Evolutionary conservation across 2,329 filamentous ascomycete species (phyloP).

Genomic region (Balansia obtecta): DNA sequence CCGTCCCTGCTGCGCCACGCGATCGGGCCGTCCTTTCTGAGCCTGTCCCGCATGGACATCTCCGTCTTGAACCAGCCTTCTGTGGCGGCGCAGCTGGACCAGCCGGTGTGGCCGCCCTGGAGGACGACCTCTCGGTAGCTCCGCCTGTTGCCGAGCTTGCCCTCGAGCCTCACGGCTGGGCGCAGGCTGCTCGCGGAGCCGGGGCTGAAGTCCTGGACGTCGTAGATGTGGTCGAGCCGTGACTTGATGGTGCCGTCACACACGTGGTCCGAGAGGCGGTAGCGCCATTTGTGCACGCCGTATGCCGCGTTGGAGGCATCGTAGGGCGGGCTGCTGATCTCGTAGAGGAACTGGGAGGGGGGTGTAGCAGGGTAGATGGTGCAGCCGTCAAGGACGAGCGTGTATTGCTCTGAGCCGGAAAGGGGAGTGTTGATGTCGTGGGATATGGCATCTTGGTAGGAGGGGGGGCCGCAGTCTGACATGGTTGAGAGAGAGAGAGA

Average conservation of each 20-base stretch:
- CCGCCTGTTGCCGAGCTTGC: conserved; percentile 11
- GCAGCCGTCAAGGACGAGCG: conserved; percentile 12
- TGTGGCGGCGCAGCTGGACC: conserved; percentile 11
- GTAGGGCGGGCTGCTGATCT: conserved; percentile 13
- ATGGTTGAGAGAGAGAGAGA: neutral
- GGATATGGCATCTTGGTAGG: conserved; percentile 3
- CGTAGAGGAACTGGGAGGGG: conserved; percentile 12
- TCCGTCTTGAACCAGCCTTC: conserved; percentile 14
- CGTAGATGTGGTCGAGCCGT: conserved; percentile 18
- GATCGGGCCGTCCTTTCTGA: conserved; percentile 13
- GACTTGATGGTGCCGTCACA: conserved; percentile 10
- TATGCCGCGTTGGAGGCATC: conserved; percentile 11
- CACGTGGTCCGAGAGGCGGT: conserved; percentile 8
- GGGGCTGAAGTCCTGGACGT: conserved; percentile 9
- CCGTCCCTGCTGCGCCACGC: conserved; percentile 14
- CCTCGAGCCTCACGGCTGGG: conserved; percentile 10
- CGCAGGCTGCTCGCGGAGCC: neutral
- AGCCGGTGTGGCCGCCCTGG: conserved; percentile 7
- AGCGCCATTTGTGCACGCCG: conserved; percentile 16
- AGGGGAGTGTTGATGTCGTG: conserved; percentile 1
- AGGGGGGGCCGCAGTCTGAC: neutral
- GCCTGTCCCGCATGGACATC: conserved; percentile 8
- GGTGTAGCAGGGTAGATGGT: conserved; percentile 11
- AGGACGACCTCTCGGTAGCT: conserved; percentile 12
- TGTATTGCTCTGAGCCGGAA: conserved; percentile 1